Evolutionary conservation across 257 asterid species (phyloP).

Genomic region (Lycium ferocissimum): DNA sequence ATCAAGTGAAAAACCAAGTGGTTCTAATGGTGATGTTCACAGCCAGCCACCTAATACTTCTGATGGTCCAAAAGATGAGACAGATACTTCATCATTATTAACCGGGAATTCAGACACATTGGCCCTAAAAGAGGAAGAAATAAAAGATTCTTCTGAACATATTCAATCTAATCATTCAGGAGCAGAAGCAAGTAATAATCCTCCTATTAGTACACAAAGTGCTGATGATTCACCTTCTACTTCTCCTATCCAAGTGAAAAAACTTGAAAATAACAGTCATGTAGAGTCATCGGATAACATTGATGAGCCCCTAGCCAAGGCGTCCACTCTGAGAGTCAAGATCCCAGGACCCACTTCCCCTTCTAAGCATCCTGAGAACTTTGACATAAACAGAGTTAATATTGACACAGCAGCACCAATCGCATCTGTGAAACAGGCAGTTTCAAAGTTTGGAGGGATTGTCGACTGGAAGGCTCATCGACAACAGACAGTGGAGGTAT

Average conservation of each 20-base stretch:
- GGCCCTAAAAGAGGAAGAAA: slow-evolving; percentile 34
- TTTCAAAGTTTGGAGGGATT: slow-evolving; percentile 83
- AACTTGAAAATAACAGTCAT: slow-evolving; percentile 24
- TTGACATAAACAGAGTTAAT: slow-evolving; percentile 47
- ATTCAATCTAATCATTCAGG: slow-evolving; percentile 41
- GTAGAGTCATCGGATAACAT: neutral
- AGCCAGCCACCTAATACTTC: neutral
- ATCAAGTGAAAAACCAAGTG: neutral
- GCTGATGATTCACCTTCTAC: slow-evolving; percentile 38
- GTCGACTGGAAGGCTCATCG: slow-evolving; percentile 93
- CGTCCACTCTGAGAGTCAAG: slow-evolving; percentile 34
- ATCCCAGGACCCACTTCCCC: slow-evolving; percentile 35
- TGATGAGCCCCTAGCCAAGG: slow-evolving; percentile 34
- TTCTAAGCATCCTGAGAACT: slow-evolving; percentile 40
- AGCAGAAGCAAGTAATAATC: slow-evolving; percentile 31
- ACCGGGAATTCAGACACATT: neutral
- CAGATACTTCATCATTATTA: neutral
- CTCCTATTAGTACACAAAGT: slow-evolving; percentile 2
- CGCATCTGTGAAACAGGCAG: slow-evolving; percentile 85
- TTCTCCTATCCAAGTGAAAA: slow-evolving; percentile 44
- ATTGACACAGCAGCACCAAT: slow-evolving; percentile 76
- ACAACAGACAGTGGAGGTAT: slow-evolving; percentile 68
- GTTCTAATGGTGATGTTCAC: neutral
- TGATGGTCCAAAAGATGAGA: neutral
- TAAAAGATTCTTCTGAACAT: slow-evolving; percentile 12